These are phyloP conservation scores for Chalaropsis thielavioides DNA, from an alignment of 2,329 filamentous ascomycete species.

Conservation along the genomic window DNA sequence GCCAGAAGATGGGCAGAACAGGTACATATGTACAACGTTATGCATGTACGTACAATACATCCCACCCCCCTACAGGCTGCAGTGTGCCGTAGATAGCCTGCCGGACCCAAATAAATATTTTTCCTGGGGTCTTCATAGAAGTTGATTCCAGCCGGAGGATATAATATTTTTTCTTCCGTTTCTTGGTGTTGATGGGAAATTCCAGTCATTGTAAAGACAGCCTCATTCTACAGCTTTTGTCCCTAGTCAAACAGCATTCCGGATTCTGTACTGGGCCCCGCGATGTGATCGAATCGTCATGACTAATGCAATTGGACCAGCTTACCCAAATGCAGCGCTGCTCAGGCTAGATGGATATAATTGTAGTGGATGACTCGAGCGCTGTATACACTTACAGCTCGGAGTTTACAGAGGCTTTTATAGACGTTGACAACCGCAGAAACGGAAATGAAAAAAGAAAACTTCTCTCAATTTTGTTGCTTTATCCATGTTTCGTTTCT, in stretches of 20 bases:
- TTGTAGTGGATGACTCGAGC: background rate
- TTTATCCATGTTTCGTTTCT: background rate
- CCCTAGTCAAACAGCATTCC: too few species aligned
- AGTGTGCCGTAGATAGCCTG: too few species aligned
- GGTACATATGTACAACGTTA: too few species aligned
- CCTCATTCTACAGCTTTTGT: background rate
- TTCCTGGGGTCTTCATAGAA: background rate
- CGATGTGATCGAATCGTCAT: too few species aligned
- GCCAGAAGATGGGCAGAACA: too few species aligned
- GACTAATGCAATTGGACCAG: background rate
- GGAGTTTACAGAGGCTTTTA: background rate
- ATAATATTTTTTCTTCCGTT: background rate
- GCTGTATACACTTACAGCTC: background rate
- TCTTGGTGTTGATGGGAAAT: background rate
- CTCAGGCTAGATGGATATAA: background rate
- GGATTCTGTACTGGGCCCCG: too few species aligned
- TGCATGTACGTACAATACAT: too few species aligned
- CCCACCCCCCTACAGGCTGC: too few species aligned
- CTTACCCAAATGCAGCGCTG: background rate
- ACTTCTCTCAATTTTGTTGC: background rate
- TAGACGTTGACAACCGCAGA: background rate
- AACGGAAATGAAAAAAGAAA: background rate
- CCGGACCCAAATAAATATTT: too few species aligned
- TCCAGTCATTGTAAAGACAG: background rate
- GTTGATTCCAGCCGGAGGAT: background rate